A percentile compares a stretch with the other conserved stretches of the same genome.
Conservation (phyloP, 2,329 filamentous ascomycete genomes). For the Colletotrichum sp. region DNA sequence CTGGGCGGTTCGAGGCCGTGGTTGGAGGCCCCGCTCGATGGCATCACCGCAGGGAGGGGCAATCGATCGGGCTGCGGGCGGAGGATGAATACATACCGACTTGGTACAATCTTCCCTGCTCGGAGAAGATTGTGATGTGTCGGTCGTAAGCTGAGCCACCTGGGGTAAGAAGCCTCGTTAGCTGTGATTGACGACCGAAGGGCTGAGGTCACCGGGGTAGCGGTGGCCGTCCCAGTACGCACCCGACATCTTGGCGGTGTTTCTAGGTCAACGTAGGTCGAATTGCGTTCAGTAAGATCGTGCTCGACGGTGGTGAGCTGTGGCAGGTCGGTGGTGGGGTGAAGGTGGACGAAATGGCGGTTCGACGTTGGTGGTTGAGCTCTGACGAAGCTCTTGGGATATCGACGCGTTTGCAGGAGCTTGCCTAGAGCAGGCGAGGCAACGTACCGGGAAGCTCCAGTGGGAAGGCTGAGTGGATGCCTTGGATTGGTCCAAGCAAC, state of each 20-base stretch:
- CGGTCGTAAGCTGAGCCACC: slow-evolving; percentile 92
- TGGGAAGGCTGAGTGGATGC: slow-evolving; percentile 38
- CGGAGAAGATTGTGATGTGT: slow-evolving; percentile 99
- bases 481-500: slow-evolving; percentile 26
- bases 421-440: slow-evolving; percentile 46
- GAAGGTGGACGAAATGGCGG: slow-evolving; percentile 22
- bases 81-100: slow-evolving; percentile 75
- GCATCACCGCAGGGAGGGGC: slow-evolving; percentile 19
- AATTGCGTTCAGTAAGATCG: slow-evolving; percentile 21
- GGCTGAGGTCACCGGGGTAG: slow-evolving; percentile 18
- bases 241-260: slow-evolving; percentile 58
- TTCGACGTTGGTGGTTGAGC: slow-evolving; percentile 23
- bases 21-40: slow-evolving; percentile 11
- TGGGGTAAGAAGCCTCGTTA: slow-evolving; percentile 41
- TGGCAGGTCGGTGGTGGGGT: slow-evolving; percentile 24
- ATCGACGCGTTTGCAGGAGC: slow-evolving; percentile 51
- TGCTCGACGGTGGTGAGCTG: slow-evolving; percentile 19
- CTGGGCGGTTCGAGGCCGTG: not conserved
- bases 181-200: slow-evolving; percentile 22
- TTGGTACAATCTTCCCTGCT: slow-evolving; percentile 98
- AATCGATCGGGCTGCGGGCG: not conserved
- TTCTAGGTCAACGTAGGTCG: not conserved
- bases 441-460: slow-evolving; percentile 28
- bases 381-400: slow-evolving; percentile 19
- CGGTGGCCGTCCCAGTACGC: slow-evolving; percentile 26